phyloP scores from a whole-genome alignment of 2,329 filamentous ascomycete species.

The Ophiostoma ips region DNA sequence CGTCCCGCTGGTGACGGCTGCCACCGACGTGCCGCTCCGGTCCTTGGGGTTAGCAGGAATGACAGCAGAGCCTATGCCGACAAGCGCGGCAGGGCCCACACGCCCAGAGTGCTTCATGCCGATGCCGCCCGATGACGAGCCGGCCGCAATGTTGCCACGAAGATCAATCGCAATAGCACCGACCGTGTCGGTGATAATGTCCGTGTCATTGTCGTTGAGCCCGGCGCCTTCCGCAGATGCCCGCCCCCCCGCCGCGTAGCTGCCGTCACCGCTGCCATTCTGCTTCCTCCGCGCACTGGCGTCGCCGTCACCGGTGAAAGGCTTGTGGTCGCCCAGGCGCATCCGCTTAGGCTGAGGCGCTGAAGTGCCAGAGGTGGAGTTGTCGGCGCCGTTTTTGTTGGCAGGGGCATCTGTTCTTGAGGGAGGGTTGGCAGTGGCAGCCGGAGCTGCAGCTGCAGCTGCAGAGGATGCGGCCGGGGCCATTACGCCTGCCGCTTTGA shows the following conservation, averaged over 20 bases:
- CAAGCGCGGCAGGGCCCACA: constrained; percentile 80
- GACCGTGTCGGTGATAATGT: constrained; percentile 77
- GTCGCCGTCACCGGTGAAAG: constrained; percentile 1
- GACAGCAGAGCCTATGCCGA: constrained; percentile 81
- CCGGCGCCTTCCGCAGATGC: background rate
- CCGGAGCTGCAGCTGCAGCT: too few species aligned
- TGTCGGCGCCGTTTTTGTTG: background rate
- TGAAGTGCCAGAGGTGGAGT: background rate
- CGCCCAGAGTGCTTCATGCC: constrained; percentile 95
- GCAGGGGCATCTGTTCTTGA: background rate
- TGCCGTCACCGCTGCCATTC: constrained; percentile 8
- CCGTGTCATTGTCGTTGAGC: constrained; percentile 16
- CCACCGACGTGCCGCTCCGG: constrained; percentile 54
- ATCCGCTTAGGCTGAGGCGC: constrained; percentile 8
- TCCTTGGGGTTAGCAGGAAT: constrained; percentile 65
- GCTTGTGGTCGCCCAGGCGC: background rate
- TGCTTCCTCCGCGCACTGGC: background rate
- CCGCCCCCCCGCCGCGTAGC: background rate
- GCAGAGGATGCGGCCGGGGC: background rate
- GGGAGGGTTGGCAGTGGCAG: background rate
- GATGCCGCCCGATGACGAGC: constrained; percentile 91
- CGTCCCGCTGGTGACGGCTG: constrained; percentile 82
- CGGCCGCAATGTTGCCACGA: constrained; percentile 78
- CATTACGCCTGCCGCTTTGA: background rate
- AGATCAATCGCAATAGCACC: constrained; percentile 88